phyloP scores from a whole-genome alignment of 2,329 filamentous ascomycete genomes.

The Fusarium avenaceum region DNA sequence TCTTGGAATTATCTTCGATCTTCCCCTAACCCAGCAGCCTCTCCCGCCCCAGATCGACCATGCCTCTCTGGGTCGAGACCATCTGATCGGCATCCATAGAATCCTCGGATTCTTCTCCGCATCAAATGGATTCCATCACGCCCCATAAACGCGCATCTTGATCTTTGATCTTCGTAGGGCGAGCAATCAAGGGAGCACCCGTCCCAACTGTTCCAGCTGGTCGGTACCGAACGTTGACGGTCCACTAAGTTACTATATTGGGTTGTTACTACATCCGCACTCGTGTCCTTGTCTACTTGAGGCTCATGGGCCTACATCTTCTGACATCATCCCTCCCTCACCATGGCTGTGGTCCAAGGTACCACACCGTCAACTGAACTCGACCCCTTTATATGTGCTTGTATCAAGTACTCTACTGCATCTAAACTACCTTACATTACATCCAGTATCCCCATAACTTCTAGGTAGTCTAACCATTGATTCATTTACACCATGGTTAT shows the following conservation, averaged over 20 bases:
- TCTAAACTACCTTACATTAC: background rate
- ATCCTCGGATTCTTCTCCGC: conserved; percentile 19
- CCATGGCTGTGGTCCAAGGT: background rate
- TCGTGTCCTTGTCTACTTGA: background rate
- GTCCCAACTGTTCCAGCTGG: conserved; percentile 25
- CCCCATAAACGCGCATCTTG: conserved; percentile 12
- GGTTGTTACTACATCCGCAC: background rate
- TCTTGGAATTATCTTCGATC: conserved; percentile 21
- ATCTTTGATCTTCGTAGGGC: conserved; percentile 16
- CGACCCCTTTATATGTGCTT: background rate
- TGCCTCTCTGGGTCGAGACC: conserved; percentile 33
- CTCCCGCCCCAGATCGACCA: conserved; percentile 20
- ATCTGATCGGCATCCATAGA: conserved; percentile 35
- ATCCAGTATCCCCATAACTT: background rate
- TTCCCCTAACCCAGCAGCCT: conserved; percentile 33
- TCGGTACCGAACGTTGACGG: conserved; percentile 28
- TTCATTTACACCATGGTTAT: background rate
- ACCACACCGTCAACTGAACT: background rate
- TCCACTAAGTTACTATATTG: background rate
- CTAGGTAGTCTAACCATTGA: background rate
- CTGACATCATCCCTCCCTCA: conserved; percentile 6
- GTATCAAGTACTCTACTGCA: background rate
- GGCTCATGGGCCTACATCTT: background rate
- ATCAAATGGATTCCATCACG: background rate
- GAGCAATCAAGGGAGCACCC: conserved; percentile 27